Percentiles rank a stretch among this genome's conserved stretches.
Conservation (phyloP, 2,329 filamentous ascomycete genomes). For the Hymenoscyphus repandus region DNA sequence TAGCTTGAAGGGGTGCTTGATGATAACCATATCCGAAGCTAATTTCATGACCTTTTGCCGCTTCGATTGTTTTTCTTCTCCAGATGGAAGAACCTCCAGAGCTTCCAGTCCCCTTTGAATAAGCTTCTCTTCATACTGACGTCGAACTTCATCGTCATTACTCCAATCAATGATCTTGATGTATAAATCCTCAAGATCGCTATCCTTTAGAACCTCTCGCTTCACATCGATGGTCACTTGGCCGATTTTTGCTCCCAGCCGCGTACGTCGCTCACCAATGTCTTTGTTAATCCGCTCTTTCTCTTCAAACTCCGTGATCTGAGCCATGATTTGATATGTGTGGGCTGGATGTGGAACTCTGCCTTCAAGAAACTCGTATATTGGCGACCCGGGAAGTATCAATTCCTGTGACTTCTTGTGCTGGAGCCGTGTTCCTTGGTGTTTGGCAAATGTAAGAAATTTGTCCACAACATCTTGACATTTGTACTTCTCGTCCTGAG, state of each 20-base stretch:
- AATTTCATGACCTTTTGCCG: slow-evolving; percentile 68
- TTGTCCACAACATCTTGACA: slow-evolving; percentile 70
- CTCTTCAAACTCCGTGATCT: slow-evolving; percentile 80
- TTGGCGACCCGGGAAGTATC: slow-evolving; percentile 70
- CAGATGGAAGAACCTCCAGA: slow-evolving; percentile 61
- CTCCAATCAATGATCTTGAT: slow-evolving; percentile 85
- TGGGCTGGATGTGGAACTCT: slow-evolving; percentile 72
- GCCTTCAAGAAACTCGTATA: slow-evolving; percentile 81
- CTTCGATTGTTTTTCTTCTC: slow-evolving; percentile 62
- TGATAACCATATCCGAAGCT: slow-evolving; percentile 90
- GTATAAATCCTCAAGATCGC: slow-evolving; percentile 76
- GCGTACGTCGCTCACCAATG: slow-evolving; percentile 81
- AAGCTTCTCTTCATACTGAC: slow-evolving; percentile 85
- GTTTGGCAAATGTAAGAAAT: slow-evolving; percentile 68
- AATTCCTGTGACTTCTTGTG: slow-evolving; percentile 72
- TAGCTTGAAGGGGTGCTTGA: slow-evolving; percentile 82
- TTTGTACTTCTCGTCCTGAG: slow-evolving; percentile 58
- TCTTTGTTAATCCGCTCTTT: slow-evolving; percentile 84
- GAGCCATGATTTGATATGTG: slow-evolving; percentile 76
- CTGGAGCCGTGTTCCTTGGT: slow-evolving; percentile 66
- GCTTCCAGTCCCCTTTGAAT: slow-evolving; percentile 75
- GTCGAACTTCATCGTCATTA: slow-evolving; percentile 75
- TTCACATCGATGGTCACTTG: slow-evolving; percentile 86
- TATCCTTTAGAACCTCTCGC: slow-evolving; percentile 71
- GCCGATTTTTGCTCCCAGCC: slow-evolving; percentile 76